Percentiles rank a stretch among this genome's conserved stretches.
phyloP scores from a whole-genome alignment of 495 filamentous ascomycete species.

The Penicillium riverlandense region DNA sequence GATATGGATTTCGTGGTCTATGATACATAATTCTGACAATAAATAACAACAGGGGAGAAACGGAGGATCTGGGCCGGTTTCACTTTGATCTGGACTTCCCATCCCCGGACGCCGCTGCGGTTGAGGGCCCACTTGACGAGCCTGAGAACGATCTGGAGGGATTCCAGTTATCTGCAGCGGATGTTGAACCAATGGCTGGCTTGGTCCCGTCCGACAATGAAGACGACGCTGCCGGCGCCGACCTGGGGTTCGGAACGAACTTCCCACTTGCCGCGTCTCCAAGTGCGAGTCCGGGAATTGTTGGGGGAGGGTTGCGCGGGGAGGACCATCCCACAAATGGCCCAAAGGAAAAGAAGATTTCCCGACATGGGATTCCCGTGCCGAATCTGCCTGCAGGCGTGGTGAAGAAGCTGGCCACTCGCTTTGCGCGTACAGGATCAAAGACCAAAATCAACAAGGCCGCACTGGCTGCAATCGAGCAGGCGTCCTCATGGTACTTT shows the following conservation, averaged over 20 bases:
- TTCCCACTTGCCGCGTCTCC: constrained; percentile 21
- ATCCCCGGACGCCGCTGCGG: constrained; percentile 21
- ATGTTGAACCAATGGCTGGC: constrained; percentile 20
- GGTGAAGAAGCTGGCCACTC: constrained; percentile 69
- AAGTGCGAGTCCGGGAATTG: constrained; percentile 30
- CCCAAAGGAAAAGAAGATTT: constrained; percentile 50
- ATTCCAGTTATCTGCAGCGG: constrained; percentile 28
- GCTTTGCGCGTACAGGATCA: constrained; percentile 52
- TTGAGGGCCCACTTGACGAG: constrained; percentile 23
- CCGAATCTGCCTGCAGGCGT: constrained; percentile 63
- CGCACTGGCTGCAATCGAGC: constrained; percentile 63
- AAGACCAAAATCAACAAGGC: constrained; percentile 65
- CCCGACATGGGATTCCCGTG: constrained; percentile 65
- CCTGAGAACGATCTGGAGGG: constrained; percentile 30
- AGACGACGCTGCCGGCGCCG: constrained; percentile 15
- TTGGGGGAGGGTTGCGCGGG: constrained; percentile 36
- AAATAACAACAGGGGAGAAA: constrained; percentile 33
- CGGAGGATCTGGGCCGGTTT: constrained; percentile 38
- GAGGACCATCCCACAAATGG: constrained; percentile 17
- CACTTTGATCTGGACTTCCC: constrained; percentile 40
- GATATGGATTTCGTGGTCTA: constrained; percentile 6
- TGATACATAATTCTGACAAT: constrained; percentile 18
- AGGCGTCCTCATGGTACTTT: constrained; percentile 83
- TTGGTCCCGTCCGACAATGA: constrained; percentile 15
- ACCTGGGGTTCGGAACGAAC: constrained; percentile 25